These are phyloP conservation scores for Zygosaccharomyces siamensis DNA, from an alignment of 805 yeast genomes.

Conservation along the genomic window DNA sequence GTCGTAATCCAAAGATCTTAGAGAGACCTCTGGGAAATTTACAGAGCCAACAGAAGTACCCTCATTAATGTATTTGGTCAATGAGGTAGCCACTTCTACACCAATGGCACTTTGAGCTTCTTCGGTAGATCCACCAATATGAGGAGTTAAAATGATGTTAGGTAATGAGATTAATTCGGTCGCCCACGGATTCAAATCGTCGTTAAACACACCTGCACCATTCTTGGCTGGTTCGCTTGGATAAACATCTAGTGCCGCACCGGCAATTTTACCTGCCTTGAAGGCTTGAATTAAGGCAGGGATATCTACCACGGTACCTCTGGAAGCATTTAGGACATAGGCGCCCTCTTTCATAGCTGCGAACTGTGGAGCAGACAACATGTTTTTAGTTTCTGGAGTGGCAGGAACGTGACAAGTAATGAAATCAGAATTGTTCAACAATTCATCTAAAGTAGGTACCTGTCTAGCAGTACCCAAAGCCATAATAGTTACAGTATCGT, in stretches of 20 bases:
- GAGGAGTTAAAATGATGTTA: conserved; percentile 92
- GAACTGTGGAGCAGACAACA: conserved; percentile 85
- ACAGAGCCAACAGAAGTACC: conserved; percentile 94
- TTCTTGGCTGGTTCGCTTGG: conserved; percentile 97
- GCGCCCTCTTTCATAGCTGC: conserved; percentile 96
- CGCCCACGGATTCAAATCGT: conserved; percentile 76
- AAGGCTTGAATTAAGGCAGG: conserved; percentile 89
- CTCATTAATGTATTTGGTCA: conserved; percentile 90
- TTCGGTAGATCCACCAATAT: conserved; percentile 98
- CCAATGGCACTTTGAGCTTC: conserved; percentile 99
- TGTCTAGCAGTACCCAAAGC: conserved; percentile 95
- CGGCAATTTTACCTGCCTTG: conserved; percentile 91
- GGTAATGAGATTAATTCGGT: conserved; percentile 75
- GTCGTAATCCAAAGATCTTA: conserved; percentile 82
- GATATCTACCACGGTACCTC: conserved; percentile 97
- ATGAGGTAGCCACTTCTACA: conserved; percentile 82
- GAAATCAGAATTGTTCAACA: conserved; percentile 77
- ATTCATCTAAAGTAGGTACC: conserved; percentile 77
- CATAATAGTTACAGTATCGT: conserved; percentile 91
- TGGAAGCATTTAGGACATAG: conserved; percentile 89
- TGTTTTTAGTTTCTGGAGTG: conserved; percentile 83
- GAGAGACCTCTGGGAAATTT: conserved; percentile 96
- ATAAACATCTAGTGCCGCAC: conserved; percentile 94
- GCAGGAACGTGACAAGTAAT: conserved; percentile 94
- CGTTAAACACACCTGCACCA: conserved; percentile 73